These are phyloP conservation scores for Hymenoscyphus infarciens DNA, from an alignment of 2,329 filamentous ascomycete genomes.

Conservation along the genomic window DNA sequence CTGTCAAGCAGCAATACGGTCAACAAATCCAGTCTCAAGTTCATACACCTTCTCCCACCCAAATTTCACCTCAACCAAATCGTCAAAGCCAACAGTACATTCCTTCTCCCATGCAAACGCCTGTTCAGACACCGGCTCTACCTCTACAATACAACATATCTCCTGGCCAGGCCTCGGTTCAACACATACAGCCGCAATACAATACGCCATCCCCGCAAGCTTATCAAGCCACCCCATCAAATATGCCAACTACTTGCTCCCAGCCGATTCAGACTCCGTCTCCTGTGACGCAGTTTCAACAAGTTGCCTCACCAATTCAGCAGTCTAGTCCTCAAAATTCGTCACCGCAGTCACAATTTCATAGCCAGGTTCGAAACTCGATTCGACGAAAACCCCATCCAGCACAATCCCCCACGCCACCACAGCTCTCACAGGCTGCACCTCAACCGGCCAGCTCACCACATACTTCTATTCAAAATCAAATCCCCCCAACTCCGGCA, in stretches of 20 bases:
- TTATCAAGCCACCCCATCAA: neutral
- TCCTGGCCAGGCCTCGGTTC: neutral
- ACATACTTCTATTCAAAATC: neutral
- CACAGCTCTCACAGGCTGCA: neutral
- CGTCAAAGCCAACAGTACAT: conserved; percentile 1
- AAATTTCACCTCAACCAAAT: neutral
- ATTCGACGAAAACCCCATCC: conserved; percentile 9
- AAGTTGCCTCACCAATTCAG: neutral
- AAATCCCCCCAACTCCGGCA: neutral
- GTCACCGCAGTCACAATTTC: conserved; percentile 5
- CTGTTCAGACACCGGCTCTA: neutral
- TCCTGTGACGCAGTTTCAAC: neutral
- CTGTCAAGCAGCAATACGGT: neutral
- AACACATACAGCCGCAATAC: neutral
- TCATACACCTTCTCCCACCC: neutral
- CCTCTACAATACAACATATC: neutral
- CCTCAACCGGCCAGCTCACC: neutral
- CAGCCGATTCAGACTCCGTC: neutral
- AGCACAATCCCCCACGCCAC: neutral
- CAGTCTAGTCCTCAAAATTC: neutral
- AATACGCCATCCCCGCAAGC: neutral
- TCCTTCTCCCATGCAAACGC: neutral
- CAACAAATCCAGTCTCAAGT: neutral
- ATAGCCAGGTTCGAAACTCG: conserved; percentile 8
- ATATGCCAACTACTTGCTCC: neutral